These are phyloP conservation scores for Mimosa bimucronata DNA, from an alignment of 306 rosid species.

Conservation along the genomic window DNA sequence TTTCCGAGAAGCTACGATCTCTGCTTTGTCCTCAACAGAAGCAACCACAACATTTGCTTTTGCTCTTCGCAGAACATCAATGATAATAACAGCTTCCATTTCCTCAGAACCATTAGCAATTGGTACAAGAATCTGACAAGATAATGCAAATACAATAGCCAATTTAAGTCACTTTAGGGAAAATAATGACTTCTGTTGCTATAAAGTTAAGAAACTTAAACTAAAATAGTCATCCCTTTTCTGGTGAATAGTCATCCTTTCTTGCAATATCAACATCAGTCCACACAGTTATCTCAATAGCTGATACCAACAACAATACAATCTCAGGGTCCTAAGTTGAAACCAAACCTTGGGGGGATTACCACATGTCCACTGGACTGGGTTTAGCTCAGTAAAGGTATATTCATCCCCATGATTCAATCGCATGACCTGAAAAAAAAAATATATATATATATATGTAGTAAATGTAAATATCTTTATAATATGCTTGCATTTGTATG, in stretches of 20 bases:
- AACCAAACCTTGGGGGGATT: conserved; percentile 71
- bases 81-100: conserved; percentile 88
- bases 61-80: conserved; percentile 80
- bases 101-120: conserved; percentile 89
- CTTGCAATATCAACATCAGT: conserved; percentile 12
- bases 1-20: conserved; percentile 71
- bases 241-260: conserved; percentile 8
- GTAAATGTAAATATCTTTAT: not conserved
- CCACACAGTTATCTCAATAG: not conserved
- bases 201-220: conserved; percentile 2
- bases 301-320: not conserved
- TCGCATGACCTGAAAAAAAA: conserved; percentile 64
- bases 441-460: too few relatives aligned
- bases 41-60: conserved; percentile 90
- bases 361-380: conserved; percentile 68
- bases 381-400: conserved; percentile 70
- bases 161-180: not conserved
- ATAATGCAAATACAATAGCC: conserved; percentile 33
- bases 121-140: conserved; percentile 85
- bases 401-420: conserved; percentile 73
- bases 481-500: conserved; percentile 12
- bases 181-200: not conserved
- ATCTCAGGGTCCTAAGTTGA: conserved; percentile 20
- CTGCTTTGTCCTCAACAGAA: conserved; percentile 73
- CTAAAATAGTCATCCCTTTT: conserved; percentile 6